Conservation (phyloP, 305 asterid genomes). For the Rubia tinctorum region DNA sequence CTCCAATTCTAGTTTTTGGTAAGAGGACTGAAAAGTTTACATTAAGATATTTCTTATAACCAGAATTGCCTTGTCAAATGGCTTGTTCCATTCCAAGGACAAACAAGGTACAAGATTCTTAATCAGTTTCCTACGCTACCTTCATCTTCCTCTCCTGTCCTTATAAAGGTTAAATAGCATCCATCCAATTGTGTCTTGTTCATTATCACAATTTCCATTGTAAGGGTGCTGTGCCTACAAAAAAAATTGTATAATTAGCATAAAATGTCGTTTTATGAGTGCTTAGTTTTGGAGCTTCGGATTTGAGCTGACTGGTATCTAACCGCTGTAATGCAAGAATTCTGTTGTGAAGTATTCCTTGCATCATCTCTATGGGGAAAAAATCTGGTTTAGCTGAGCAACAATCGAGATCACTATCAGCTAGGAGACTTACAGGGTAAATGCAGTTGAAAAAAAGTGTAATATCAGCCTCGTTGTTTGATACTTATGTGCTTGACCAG, state of each 20-base stretch:
- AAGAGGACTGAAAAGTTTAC: not conserved
- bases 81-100: not conserved
- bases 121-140: not conserved
- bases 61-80: not conserved
- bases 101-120: not conserved
- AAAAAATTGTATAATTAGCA: not conserved
- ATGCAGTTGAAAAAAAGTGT: slow-evolving; percentile 7
- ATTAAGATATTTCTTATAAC: not conserved
- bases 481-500: not conserved
- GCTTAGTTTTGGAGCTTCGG: not conserved
- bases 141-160: not conserved
- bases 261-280: not conserved
- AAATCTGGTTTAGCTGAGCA: no score
- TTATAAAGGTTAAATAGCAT: not conserved
- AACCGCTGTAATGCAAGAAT: slow-evolving; percentile 3
- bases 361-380: not conserved
- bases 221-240: no score
- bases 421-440: no score
- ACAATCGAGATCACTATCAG: no score
- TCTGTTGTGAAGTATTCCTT: not conserved
- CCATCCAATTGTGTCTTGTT: no score
- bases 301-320: not conserved
- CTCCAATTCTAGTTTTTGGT: slow-evolving; percentile 26
- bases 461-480: not conserved
- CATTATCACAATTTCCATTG: no score